Evolutionary conservation across 768 basidiomycete species (phyloP).

Genomic region (Leccinum truebloodii): DNA sequence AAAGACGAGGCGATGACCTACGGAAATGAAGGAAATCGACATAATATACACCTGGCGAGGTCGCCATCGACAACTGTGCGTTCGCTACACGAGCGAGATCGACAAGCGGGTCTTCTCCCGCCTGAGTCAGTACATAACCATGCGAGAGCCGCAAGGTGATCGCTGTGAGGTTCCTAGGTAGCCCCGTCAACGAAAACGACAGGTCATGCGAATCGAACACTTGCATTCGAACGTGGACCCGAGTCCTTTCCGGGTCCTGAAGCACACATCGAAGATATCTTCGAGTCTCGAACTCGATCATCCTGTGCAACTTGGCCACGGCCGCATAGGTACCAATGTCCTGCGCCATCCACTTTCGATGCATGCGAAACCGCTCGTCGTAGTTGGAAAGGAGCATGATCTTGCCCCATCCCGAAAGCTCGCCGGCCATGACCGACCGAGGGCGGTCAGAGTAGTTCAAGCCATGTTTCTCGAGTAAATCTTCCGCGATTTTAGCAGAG

Average conservation of each 20-base stretch:
- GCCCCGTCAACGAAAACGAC: background rate
- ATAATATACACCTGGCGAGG: constrained; percentile 1
- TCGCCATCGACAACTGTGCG: constrained; percentile 19
- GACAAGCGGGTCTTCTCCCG: constrained; percentile 39
- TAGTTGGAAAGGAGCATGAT: constrained; percentile 19
- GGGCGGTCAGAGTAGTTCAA: constrained; percentile 40
- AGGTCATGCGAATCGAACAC: too few species aligned
- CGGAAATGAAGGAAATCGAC: constrained; percentile 23
- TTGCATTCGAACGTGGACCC: background rate
- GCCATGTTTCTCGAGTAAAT: constrained; percentile 48
- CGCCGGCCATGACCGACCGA: constrained; percentile 21
- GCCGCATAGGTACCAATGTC: constrained; percentile 12
- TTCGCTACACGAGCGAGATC: constrained; percentile 29
- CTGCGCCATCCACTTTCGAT: constrained; percentile 23
- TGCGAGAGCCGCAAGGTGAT: constrained; percentile 40
- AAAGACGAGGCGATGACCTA: background rate
- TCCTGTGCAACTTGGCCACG: constrained; percentile 13
- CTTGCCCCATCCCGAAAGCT: constrained; percentile 24
- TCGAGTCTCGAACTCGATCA: constrained; percentile 22
- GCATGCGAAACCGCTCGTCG: constrained; percentile 15
- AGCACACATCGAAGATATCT: constrained; percentile 11
- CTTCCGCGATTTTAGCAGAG: constrained; percentile 40
- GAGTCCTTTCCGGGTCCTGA: background rate
- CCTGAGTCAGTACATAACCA: constrained; percentile 40
- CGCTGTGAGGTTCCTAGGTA: constrained; percentile 15